Conservation (phyloP, 768 basidiomycete species). For the Krasilnikovozyma curviuscula region DNA sequence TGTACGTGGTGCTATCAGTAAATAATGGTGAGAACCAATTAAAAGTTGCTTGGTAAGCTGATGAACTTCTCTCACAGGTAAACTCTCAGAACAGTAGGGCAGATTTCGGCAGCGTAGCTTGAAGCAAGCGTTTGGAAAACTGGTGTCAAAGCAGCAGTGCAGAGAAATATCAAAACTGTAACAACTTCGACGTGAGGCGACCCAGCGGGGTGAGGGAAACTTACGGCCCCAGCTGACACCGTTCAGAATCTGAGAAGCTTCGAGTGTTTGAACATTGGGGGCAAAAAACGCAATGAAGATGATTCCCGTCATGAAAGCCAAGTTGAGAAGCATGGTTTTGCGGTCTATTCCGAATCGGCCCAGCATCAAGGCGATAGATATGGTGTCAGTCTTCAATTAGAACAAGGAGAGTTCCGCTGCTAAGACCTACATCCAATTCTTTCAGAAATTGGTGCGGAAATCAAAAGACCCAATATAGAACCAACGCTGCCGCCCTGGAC, state of each 20-base stretch:
- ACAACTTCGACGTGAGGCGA: too few relatives aligned
- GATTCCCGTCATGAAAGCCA: slow-evolving; percentile 12
- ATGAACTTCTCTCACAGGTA: too few relatives aligned
- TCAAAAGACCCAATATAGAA: neutral
- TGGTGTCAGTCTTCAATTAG: too few relatives aligned
- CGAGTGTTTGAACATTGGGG: slow-evolving; percentile 6
- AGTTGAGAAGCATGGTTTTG: slow-evolving; percentile 13
- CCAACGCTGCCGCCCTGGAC: too few relatives aligned
- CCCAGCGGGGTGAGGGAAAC: too few relatives aligned
- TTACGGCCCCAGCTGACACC: slow-evolving; percentile 4
- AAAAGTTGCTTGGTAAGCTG: too few relatives aligned
- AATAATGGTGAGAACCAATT: too few relatives aligned
- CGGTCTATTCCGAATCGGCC: slow-evolving; percentile 18
- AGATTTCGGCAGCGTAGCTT: neutral
- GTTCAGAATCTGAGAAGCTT: slow-evolving; percentile 10
- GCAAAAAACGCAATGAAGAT: slow-evolving; percentile 18
- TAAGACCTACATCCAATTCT: neutral
- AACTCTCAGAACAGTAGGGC: neutral
- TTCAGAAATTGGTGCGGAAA: neutral
- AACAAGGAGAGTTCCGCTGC: slow-evolving; percentile 10
- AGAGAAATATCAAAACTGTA: too few relatives aligned
- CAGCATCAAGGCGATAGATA: neutral
- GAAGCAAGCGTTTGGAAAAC: neutral
- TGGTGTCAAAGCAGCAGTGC: neutral
- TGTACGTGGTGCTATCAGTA: too few relatives aligned